phyloP scores from a whole-genome alignment of 208 protist genomes.

The Balamuthia mandrillaris region DNA sequence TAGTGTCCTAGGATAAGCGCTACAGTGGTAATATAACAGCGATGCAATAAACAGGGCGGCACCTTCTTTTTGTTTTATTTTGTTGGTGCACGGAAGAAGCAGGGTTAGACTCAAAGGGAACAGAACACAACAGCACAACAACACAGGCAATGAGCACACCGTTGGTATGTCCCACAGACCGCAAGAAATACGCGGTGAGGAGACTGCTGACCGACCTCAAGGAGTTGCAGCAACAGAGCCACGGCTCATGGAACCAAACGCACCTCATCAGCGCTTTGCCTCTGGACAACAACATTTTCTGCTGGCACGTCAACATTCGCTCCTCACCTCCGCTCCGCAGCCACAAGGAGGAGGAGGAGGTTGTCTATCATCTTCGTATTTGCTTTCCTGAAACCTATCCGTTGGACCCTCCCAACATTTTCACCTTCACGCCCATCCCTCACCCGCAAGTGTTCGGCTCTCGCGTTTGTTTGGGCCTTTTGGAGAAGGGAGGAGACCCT shows the following conservation, averaged over 20 bases:
- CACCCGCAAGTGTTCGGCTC: neutral
- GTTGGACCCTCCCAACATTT: neutral
- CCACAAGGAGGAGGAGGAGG: neutral
- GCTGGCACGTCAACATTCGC: neutral
- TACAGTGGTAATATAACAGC: too few relatives aligned
- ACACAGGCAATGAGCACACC: too few relatives aligned
- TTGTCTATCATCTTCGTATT: neutral
- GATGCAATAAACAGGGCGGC: too few relatives aligned
- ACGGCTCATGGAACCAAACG: too few relatives aligned
- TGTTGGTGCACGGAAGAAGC: too few relatives aligned
- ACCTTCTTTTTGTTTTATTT: too few relatives aligned
- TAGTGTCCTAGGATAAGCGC: too few relatives aligned
- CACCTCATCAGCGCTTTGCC: neutral
- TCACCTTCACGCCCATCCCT: neutral
- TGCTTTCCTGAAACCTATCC: constrained; percentile 4
- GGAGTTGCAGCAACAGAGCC: neutral
- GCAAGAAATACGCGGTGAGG: neutral
- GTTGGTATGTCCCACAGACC: too few relatives aligned
- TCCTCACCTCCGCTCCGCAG: too few relatives aligned
- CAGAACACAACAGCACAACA: too few relatives aligned
- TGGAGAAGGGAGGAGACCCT: neutral
- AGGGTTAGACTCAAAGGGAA: too few relatives aligned
- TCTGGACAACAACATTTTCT: neutral
- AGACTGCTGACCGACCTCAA: neutral
- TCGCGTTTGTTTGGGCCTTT: neutral